phyloP scores from a whole-genome alignment of 139 green algal species.

The Coccomyxa sp. region DNA sequence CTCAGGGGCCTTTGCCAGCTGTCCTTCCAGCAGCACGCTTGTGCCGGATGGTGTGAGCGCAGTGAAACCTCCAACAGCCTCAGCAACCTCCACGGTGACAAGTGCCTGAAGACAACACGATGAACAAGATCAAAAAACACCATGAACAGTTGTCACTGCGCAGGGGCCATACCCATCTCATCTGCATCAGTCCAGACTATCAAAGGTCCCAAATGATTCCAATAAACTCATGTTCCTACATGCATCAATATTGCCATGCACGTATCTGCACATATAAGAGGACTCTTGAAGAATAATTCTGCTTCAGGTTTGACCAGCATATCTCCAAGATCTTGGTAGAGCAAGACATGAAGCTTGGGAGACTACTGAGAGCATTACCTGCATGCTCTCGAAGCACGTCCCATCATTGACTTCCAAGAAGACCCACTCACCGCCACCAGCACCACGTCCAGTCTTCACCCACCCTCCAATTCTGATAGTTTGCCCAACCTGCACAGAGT shows the following conservation, averaged over 20 bases:
- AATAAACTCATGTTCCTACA: neutral
- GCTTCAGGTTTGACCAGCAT: neutral
- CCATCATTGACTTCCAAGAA: slow-evolving; percentile 99
- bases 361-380: slow-evolving; percentile 44
- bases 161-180: no score
- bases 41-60: slow-evolving; percentile 75
- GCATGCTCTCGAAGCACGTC: slow-evolving; percentile 81
- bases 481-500: slow-evolving; percentile 51
- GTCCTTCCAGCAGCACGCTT: slow-evolving; percentile 80
- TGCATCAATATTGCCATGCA: no score
- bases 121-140: neutral
- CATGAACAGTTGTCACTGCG: no score
- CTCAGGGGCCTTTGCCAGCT: slow-evolving; percentile 76
- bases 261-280: neutral
- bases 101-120: slow-evolving; percentile 55
- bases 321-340: neutral
- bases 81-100: slow-evolving; percentile 73
- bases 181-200: no score
- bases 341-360: neutral
- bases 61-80: slow-evolving; percentile 59
- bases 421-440: slow-evolving; percentile 84
- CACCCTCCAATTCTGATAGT: slow-evolving; percentile 90
- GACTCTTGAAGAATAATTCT: neutral
- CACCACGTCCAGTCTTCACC: slow-evolving; percentile 95
- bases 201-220: neutral